Evolutionary conservation across 805 yeast genomes (phyloP), one percentile per base, ranked within the genome.

Genomic region (Suhomyces sp.): DNA sequence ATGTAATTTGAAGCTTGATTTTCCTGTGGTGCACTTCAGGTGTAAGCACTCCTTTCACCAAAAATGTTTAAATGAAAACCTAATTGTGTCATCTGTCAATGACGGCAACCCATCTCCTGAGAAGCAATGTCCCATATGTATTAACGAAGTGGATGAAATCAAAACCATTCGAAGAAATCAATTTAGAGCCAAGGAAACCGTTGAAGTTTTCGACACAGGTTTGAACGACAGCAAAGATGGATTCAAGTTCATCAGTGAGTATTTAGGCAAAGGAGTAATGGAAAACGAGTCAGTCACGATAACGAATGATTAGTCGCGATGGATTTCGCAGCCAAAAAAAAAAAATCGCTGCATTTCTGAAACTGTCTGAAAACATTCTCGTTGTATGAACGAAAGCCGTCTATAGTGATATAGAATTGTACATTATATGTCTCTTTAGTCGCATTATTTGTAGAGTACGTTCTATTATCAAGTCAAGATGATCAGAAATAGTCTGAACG

Each of bases 41-140:
- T 94, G 99, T 71, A 78, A 79, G 27, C 99, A 94, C 62, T 83
- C 94, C 2, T 91, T 82, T 63, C 98, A 94, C 63, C 88, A 86
- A 58, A 75, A 86, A 43, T 94, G 99, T 63, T 68, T 90, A 22
- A 76, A 76, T 47, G 84, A 83, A 43, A 80, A 75, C 37, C 67
- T 59, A 12, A 56, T 58, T 44, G 57, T 55, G 6, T 48, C 51
- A 2, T 52, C 52, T 5, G 24, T 24, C 9, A 46, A 47, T 13
- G 46, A 31, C 29, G 37, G 51, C 6, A 29, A 40, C 35, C 10
- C 33, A 10, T 17, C 50, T 3, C 49, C 57, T 10, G 56, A 57
- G 20, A 49, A 62, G 20, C 68, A 71, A 43, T 93, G 98, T 64
- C 97, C 97, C 0, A 74, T 78, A 40, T 93, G 97, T 64, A 66